Evolutionary conservation across 768 basidiomycete species (phyloP).

Genomic region (Hygrophorus pudorinus): DNA sequence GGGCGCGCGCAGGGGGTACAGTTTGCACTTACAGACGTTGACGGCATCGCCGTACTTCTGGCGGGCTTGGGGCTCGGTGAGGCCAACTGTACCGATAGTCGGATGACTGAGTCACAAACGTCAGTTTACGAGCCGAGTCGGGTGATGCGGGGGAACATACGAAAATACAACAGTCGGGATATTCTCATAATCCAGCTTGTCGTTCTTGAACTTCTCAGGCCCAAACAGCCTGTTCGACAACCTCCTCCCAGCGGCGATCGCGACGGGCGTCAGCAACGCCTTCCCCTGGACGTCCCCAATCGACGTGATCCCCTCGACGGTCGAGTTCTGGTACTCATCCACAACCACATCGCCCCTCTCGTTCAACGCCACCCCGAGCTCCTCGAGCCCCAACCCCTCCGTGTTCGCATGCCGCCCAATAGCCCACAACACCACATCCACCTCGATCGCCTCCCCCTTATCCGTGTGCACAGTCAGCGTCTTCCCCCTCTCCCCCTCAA

Average conservation of each 20-base stretch:
- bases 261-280: conserved; percentile 89
- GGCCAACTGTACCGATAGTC: conserved; percentile 88
- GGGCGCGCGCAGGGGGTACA: background rate
- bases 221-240: conserved; percentile 89
- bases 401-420: conserved; percentile 85
- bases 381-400: conserved; percentile 64
- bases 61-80: conserved; percentile 87
- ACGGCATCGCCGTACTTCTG: conserved; percentile 80
- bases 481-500: conserved; percentile 67
- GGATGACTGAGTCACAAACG: conserved; percentile 56
- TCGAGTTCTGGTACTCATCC: conserved; percentile 86
- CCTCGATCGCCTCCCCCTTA: conserved; percentile 69
- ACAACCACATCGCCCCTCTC: conserved; percentile 78
- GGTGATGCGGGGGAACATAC: conserved; percentile 36
- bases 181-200: conserved; percentile 82
- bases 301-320: conserved; percentile 58
- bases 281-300: conserved; percentile 94
- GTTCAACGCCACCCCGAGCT: conserved; percentile 65
- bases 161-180: conserved; percentile 97
- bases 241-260: conserved; percentile 89
- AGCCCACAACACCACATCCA: conserved; percentile 87
- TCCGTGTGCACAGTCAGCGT: conserved; percentile 69
- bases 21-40: conserved; percentile 70
- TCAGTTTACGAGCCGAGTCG: conserved; percentile 3
- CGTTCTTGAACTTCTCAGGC: conserved; percentile 71